Base-by-base conservation (phyloP, 2,329 filamentous ascomycete species). In the Madurella mycetomatis region DNA sequence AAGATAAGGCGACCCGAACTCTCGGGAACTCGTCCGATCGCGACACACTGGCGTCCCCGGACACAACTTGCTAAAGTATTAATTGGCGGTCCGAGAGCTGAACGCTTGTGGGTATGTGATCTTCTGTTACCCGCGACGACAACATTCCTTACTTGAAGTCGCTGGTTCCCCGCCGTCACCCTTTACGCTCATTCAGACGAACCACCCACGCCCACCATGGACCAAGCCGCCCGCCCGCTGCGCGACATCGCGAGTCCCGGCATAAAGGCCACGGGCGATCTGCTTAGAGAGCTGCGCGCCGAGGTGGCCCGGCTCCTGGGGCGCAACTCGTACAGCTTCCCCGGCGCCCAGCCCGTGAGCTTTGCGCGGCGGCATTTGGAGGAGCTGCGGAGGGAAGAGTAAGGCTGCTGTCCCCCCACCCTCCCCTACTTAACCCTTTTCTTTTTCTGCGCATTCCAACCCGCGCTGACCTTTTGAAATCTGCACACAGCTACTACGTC, bases 321-420 rank as follows among this genome's bases (percentile, higher is more conserved):
- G 16, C 82, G 91, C 63, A 78, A 79, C 49, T 84, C 82, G 61
- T 73, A 75, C 19, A 79, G 74, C 60, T 99, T 99, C 64, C 92
- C 94, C 0, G 94, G 85, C 65, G 92, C 94, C 49, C 94, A 99
- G 71, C 94, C 94, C 13, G 92, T 99, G 60, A 95, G 90, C 66
- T 99, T 99, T 69, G 80, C 88, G 51, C 80, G 87, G 54, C 79
- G 83, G 64, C 94, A 99, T 70, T 73, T 97, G 9, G 75, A 84
- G n/a, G 91, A 95, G 73, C 80, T 99, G 37, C 84, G 86, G 58
- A 79, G 80, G 55, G 79, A 88, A 67, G 94, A 97, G 83, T 87
- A 71, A 61, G n/a, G 32, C 30, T 17, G 1, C 15, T 18, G n/a
- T 31, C 1, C 18, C 2, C 25, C 30, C 11, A 2, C 4, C 46